Evolutionary conservation across 1,139 yeast genomes (phyloP), one percentile per base, ranked within the genome.

Genomic region (Kluyveromyces sp.): DNA sequence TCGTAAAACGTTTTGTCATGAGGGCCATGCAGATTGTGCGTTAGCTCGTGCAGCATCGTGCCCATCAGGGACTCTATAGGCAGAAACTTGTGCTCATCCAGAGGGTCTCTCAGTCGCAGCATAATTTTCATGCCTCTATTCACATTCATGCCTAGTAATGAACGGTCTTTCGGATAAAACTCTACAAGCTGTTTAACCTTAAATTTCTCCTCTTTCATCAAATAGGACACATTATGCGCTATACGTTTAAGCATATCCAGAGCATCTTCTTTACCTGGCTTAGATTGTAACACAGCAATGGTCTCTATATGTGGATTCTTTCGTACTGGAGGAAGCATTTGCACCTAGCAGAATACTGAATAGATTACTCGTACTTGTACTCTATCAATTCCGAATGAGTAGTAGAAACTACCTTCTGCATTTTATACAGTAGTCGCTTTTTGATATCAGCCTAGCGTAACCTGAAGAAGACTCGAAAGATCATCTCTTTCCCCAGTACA

Each of bases 41-140:
- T 77, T 37, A 92, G 68, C 60, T 92, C 98, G 61, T 92, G 98
- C 9, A 92, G 68, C 77, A 88, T 75, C 0, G 96, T 87, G 0
- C 89, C 95, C 13, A 89, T 59, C 2, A 88, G 65, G 43, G 79
- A 81, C 12, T 80, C 77, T 62, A 83, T 67, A 0, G 89, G 82
- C 20, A 79, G 64, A 58, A 89, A 88, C 63, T 65, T 66, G 26
- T 67, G 56, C 32, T 75, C 76, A 56, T 83, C 76, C 19, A 69
- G 63, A 17, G 78, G 75, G 36, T 74, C 74, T 45, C 97, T 67
- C 39, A 92, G 67, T 45, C 97, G 64, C 9, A 92, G 57, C 61
- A 83, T 73, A 17, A 92, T 80, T 61, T 83, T 84, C 49, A 69
- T 70, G 1, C 97, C 97, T n/a, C 66, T 66, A 57, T 87, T 86